Conservation (phyloP, 257 asterid species). For the Capsicum baccatum region DNA sequence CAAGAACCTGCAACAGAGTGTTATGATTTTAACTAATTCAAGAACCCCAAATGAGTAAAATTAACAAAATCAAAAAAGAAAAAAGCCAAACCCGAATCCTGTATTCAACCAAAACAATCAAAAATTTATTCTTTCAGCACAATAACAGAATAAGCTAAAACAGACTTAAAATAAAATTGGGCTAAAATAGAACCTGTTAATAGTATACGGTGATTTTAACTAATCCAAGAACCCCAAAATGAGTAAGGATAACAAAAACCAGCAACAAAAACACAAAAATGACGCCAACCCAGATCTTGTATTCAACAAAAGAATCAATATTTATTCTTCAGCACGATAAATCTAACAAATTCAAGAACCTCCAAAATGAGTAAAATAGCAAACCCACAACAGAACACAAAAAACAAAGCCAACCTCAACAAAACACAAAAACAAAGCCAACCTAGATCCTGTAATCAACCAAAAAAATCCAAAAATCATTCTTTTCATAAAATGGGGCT, state of each 20-base stretch:
- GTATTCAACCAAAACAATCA: too few relatives aligned
- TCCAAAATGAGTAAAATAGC: too few relatives aligned
- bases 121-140: too few relatives aligned
- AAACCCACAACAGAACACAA: background rate
- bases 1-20: background rate
- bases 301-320: background rate
- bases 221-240: too few relatives aligned
- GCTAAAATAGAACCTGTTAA: too few relatives aligned
- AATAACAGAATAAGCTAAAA: too few relatives aligned
- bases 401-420: background rate
- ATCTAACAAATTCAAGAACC: too few relatives aligned
- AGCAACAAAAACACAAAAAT: background rate
- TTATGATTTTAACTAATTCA: slow-evolving; percentile 8
- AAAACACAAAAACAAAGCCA: background rate
- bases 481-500: too few relatives aligned
- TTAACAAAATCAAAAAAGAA: background rate
- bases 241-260: too few relatives aligned
- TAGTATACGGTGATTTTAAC: background rate
- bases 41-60: background rate
- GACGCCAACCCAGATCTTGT: background rate
- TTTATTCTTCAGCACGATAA: background rate
- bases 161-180: too few relatives aligned
- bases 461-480: too few relatives aligned
- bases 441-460: background rate
- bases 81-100: background rate